These are phyloP conservation scores for Myrmaecium sp. DNA, from an alignment of 2,329 filamentous ascomycete genomes.

Conservation along the genomic window DNA sequence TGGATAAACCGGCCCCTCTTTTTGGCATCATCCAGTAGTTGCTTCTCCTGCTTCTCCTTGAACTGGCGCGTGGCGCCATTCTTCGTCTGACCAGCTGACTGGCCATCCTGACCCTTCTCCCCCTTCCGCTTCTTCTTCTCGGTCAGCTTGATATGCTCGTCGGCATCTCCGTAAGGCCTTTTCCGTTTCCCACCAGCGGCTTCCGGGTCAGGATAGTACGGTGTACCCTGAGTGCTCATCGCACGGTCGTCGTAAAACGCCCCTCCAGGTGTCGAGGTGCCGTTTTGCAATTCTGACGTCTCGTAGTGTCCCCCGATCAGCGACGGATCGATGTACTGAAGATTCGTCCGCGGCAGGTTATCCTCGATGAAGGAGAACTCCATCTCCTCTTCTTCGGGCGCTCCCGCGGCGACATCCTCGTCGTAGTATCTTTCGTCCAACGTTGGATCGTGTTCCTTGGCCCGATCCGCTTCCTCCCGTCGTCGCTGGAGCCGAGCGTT, in stretches of 20 bases:
- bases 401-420: conserved; percentile 15
- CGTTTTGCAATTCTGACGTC: conserved; percentile 7
- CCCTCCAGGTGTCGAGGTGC: conserved; percentile 6
- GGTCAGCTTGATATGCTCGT: conserved; percentile 10
- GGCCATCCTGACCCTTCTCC: conserved; percentile 5
- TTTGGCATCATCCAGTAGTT: conserved; percentile 22
- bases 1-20: conserved; percentile 28
- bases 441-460: conserved; percentile 29
- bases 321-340: conserved; percentile 26
- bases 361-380: conserved; percentile 2
- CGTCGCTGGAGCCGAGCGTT: conserved; percentile 30
- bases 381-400: neutral
- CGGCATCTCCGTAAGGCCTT: conserved; percentile 14
- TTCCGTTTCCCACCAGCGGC: conserved; percentile 3
- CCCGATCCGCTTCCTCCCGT: conserved; percentile 35
- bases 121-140: conserved; percentile 9
- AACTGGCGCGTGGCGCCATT: conserved; percentile 29
- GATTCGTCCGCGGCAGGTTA: conserved; percentile 9
- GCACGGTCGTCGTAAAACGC: conserved; percentile 1
- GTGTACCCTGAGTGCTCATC: neutral
- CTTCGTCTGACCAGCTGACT: conserved; percentile 17
- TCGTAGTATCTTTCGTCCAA: conserved; percentile 29
- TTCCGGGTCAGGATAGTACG: conserved; percentile 2
- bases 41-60: conserved; percentile 29
- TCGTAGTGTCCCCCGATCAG: conserved; percentile 12